These are phyloP conservation scores for Kazachstania martiniae DNA, from an alignment of 805 yeast genomes.

Conservation along the genomic window DNA sequence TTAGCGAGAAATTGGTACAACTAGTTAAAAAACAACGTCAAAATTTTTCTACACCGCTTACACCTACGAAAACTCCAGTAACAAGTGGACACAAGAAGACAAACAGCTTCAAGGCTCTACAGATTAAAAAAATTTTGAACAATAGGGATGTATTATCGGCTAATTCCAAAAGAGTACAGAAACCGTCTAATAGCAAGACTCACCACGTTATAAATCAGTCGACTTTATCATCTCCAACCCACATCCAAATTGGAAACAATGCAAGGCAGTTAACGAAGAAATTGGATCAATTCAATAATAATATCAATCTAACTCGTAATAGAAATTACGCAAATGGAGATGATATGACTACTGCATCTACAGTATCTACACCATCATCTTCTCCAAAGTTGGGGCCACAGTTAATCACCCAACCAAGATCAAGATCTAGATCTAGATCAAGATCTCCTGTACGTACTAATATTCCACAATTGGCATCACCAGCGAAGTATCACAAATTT, in stretches of 20 bases:
- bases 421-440: constrained; percentile 4
- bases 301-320: neutral
- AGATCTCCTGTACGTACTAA: constrained; percentile 3
- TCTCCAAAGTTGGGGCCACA: neutral
- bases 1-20: constrained; percentile 19
- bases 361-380: constrained; percentile 1
- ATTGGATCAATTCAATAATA: constrained; percentile 5
- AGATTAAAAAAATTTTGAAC: constrained; percentile 23
- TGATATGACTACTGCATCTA: neutral
- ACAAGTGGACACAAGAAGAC: constrained; percentile 22
- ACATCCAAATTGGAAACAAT: neutral
- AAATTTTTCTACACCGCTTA: neutral
- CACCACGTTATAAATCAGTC: constrained; percentile 2
- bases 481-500: constrained; percentile 14
- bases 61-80: too few species aligned
- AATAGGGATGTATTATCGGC: constrained; percentile 23
- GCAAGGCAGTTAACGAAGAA: constrained; percentile 10
- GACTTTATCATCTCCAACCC: constrained; percentile 9
- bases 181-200: neutral
- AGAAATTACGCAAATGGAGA: too few species aligned
- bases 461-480: constrained; percentile 6
- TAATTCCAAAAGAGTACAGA: constrained; percentile 10
- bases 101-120: constrained; percentile 28
- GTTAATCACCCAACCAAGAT: neutral
- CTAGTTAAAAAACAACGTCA: constrained; percentile 15